Evolutionary conservation across 2,329 filamentous ascomycete genomes (phyloP).

Genomic region (Cryphonectria radicalis): DNA sequence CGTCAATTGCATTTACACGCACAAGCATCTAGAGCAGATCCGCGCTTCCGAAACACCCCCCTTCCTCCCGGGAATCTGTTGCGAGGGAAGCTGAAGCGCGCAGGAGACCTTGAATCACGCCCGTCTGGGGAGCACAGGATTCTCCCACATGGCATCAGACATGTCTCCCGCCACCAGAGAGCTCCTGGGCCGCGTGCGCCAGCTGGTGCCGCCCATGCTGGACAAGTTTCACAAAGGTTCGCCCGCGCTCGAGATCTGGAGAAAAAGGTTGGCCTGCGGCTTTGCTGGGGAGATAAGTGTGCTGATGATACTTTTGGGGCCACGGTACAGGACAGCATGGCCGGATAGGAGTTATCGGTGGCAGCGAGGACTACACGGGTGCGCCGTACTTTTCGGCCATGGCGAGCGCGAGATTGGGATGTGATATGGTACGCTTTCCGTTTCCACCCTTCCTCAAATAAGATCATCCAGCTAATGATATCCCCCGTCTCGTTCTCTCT

Average conservation of each 20-base stretch:
- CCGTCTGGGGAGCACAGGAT: too few relatives aligned
- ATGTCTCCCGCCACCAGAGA: constrained; percentile 76
- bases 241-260: constrained; percentile 26
- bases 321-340: constrained; percentile 76
- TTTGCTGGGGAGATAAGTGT: not conserved
- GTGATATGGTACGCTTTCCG: constrained; percentile 72
- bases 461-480: constrained; percentile 3
- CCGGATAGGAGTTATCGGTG: constrained; percentile 89
- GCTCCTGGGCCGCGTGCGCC: constrained; percentile 79
- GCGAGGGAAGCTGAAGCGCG: too few relatives aligned
- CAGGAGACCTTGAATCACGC: not conserved
- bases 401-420: constrained; percentile 88
- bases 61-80: not conserved
- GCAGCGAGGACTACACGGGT: constrained; percentile 94
- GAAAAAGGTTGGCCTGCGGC: not conserved
- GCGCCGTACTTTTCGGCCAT: constrained; percentile 98
- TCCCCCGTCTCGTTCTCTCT: not conserved
- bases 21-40: not conserved
- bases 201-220: constrained; percentile 92
- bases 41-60: not conserved
- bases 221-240: constrained; percentile 94
- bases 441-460: not conserved
- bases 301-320: constrained; percentile 20
- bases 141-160: constrained; percentile 36
- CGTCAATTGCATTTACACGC: not conserved